These are phyloP conservation scores for Ceratocystis ficicola DNA, from an alignment of 2,329 filamentous ascomycete species.

Conservation along the genomic window DNA sequence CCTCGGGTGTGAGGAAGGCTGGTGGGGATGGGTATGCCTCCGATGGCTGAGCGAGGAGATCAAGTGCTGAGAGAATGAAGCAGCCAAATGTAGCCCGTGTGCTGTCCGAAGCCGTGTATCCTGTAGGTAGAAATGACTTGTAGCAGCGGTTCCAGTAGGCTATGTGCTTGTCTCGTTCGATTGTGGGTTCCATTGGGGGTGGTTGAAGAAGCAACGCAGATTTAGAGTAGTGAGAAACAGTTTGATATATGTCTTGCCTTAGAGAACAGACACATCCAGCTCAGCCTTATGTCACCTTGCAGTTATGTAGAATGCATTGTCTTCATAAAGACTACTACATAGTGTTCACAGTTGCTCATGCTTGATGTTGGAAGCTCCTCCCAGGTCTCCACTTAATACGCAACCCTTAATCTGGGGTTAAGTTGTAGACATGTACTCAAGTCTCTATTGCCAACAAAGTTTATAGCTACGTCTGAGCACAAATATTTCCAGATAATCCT, in stretches of 20 bases:
- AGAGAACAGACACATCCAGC: neutral
- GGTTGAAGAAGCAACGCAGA: neutral
- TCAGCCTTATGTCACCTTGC: neutral
- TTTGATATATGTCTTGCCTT: neutral
- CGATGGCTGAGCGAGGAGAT: conserved; percentile 58
- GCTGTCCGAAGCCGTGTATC: conserved; percentile 81
- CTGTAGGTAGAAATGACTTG: conserved; percentile 63
- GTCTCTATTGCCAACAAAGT: neutral
- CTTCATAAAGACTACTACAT: neutral
- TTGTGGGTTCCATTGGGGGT: conserved; percentile 18
- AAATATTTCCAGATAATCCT: neutral
- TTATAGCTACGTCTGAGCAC: neutral
- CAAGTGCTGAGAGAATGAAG: conserved; percentile 77
- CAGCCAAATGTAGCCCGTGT: conserved; percentile 80
- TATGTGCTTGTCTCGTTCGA: conserved; percentile 58
- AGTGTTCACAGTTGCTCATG: neutral
- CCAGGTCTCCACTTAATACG: neutral
- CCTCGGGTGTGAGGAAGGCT: conserved; percentile 35
- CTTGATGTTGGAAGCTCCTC: neutral
- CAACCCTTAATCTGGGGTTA: neutral
- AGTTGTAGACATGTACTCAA: neutral
- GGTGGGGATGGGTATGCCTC: conserved; percentile 32
- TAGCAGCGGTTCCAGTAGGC: conserved; percentile 90
- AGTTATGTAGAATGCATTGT: neutral
- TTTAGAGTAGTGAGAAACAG: neutral